phyloP scores from a whole-genome alignment of 2,329 filamentous ascomycete species.

The Fusarium sp. region DNA sequence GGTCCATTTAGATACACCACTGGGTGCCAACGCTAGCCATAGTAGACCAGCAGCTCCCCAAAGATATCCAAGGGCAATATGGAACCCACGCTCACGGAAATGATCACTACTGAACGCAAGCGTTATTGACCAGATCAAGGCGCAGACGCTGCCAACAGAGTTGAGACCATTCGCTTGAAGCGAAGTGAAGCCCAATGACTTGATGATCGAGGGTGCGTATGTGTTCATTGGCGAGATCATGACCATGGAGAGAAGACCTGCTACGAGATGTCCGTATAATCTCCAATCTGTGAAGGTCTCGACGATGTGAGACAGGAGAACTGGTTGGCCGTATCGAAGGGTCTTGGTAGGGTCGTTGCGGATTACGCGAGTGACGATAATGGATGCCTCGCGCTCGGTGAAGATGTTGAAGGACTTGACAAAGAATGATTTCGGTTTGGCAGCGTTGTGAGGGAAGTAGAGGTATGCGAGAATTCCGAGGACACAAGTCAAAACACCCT shows the following conservation, averaged over 20 bases:
- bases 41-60: conserved; percentile 43
- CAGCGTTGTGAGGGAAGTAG: conserved; percentile 44
- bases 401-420: conserved; percentile 41
- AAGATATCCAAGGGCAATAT: conserved; percentile 44
- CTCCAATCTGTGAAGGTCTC: conserved; percentile 46
- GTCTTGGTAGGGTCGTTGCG: conserved; percentile 47
- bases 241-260: conserved; percentile 45
- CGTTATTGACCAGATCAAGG: conserved; percentile 42
- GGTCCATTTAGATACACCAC: conserved; percentile 38
- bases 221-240: conserved; percentile 49
- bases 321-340: conserved; percentile 37
- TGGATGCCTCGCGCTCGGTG: conserved; percentile 38
- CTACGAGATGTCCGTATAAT: conserved; percentile 44
- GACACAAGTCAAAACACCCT: conserved; percentile 43
- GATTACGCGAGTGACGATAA: conserved; percentile 45
- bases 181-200: conserved; percentile 41
- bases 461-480: conserved; percentile 42
- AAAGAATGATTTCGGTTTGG: conserved; percentile 42
- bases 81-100: conserved; percentile 43
- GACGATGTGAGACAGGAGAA: conserved; percentile 37
- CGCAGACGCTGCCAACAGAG: conserved; percentile 44
- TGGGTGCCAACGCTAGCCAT: conserved; percentile 44
- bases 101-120: conserved; percentile 45
- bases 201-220: conserved; percentile 47
- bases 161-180: conserved; percentile 47